A percentile compares a stretch with the other conserved stretches of the same genome.
Evolutionary conservation across 371 early-diverging fungal genomes (phyloP).

Genomic region (Caulochytrium protostelioides): DNA sequence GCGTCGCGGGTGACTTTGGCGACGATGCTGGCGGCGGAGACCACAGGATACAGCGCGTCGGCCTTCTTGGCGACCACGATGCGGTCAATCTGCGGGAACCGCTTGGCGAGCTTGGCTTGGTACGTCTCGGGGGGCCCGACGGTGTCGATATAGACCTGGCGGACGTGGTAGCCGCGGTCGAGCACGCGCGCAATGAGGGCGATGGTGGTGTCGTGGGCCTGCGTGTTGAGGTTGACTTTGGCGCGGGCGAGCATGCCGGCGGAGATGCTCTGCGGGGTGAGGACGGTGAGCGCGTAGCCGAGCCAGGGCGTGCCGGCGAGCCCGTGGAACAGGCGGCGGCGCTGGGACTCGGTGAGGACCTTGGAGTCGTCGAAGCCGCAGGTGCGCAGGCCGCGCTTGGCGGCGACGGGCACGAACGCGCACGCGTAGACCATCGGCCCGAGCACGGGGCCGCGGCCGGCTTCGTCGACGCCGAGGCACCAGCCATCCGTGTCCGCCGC

Average conservation of each 20-base stretch:
- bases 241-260: constrained; percentile 55
- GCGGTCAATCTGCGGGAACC: constrained; percentile 44
- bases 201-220: constrained; percentile 87
- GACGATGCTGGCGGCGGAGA: constrained; percentile 95
- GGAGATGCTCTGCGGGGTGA: constrained; percentile 77
- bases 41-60: constrained; percentile 83
- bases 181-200: constrained; percentile 45
- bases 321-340: constrained; percentile 42
- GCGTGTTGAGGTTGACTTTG: constrained; percentile 81
- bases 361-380: constrained; percentile 79
- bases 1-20: constrained; percentile 95
- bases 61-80: constrained; percentile 89
- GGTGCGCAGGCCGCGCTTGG: constrained; percentile 34
- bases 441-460: constrained; percentile 96
- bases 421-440: constrained; percentile 94
- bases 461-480: constrained; percentile 97
- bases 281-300: constrained; percentile 64
- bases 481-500: too few species aligned
- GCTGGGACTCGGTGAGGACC: constrained; percentile 46
- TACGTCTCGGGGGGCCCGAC: constrained; percentile 84
- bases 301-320: constrained; percentile 35
- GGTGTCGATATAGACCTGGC: constrained; percentile 84
- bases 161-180: constrained; percentile 38
- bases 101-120: constrained; percentile 41
- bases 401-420: constrained; percentile 45